These are phyloP conservation scores for Saccharum spontaneum DNA, from an alignment of 176 grass and related monocot genomes.

Conservation along the genomic window DNA sequence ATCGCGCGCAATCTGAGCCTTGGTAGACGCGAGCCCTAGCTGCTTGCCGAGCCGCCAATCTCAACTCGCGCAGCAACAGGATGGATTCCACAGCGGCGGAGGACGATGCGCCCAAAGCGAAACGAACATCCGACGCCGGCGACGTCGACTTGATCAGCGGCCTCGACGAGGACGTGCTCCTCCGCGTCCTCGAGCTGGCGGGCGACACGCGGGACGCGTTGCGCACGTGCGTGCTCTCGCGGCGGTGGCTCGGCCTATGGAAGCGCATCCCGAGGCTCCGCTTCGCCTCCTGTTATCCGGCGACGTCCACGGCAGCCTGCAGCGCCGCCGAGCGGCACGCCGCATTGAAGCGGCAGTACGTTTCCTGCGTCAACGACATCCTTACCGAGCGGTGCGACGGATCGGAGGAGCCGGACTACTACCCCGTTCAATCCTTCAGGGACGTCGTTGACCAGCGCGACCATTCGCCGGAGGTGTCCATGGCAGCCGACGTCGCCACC, in stretches of 20 bases:
- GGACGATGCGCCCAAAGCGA: background rate
- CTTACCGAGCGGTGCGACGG: too few relatives aligned
- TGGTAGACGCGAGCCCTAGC: too few relatives aligned
- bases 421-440: background rate
- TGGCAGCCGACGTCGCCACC: background rate
- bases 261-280: background rate
- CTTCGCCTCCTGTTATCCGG: background rate
- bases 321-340: background rate
- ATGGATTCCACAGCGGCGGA: background rate
- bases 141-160: background rate
- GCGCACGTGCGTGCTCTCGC: background rate
- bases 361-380: background rate
- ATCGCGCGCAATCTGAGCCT: too few relatives aligned
- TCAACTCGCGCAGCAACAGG: too few relatives aligned
- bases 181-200: background rate
- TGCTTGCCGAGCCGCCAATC: too few relatives aligned
- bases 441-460: too few relatives aligned
- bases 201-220: background rate
- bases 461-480: background rate
- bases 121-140: background rate
- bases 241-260: background rate
- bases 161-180: constrained; percentile 10
- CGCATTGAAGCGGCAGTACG: background rate
- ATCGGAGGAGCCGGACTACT: background rate
- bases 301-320: background rate